A percentile compares a stretch with the other conserved stretches of the same genome.
phyloP scores from a whole-genome alignment of 768 basidiomycete species.

The Trichaptum fuscoviolaceum region DNA sequence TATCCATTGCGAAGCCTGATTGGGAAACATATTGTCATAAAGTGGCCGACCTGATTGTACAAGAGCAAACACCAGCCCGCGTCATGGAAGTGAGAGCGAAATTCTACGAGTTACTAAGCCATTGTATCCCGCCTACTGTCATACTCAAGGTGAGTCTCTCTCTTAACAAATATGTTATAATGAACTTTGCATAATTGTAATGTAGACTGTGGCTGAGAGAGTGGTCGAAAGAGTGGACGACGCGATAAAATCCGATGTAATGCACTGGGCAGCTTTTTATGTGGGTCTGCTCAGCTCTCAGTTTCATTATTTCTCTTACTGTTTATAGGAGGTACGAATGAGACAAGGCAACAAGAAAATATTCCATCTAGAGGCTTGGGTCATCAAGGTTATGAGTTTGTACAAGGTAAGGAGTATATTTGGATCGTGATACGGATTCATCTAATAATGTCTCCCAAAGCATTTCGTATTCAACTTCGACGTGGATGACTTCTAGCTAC shows the following conservation, averaged over 20 bases:
- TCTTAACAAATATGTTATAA: conserved; percentile 1
- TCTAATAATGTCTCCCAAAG: neutral
- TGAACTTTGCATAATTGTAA: neutral
- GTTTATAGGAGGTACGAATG: conserved; percentile 84
- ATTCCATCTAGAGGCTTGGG: conserved; percentile 96
- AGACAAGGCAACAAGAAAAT: conserved; percentile 91
- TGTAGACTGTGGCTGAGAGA: conserved; percentile 83
- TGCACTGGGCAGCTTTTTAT: conserved; percentile 98
- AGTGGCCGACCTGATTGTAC: conserved; percentile 83
- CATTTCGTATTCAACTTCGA: neutral
- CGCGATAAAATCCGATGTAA: conserved; percentile 82
- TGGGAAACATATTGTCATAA: conserved; percentile 98
- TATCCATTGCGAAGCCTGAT: conserved; percentile 93
- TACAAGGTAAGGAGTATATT: conserved; percentile 55
- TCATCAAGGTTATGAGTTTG: conserved; percentile 91
- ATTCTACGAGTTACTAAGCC: conserved; percentile 91
- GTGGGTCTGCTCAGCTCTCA: conserved; percentile 39
- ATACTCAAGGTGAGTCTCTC: conserved; percentile 70
- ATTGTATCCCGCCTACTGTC: conserved; percentile 93
- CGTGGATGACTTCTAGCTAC: neutral
- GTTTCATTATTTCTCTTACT: neutral
- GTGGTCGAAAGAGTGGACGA: conserved; percentile 89
- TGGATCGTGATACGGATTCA: neutral
- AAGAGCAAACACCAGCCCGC: conserved; percentile 82
- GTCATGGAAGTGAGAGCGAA: conserved; percentile 91